phyloP scores from a whole-genome alignment of 2,329 filamentous ascomycete genomes.

The Thielaviopsis musarum region DNA sequence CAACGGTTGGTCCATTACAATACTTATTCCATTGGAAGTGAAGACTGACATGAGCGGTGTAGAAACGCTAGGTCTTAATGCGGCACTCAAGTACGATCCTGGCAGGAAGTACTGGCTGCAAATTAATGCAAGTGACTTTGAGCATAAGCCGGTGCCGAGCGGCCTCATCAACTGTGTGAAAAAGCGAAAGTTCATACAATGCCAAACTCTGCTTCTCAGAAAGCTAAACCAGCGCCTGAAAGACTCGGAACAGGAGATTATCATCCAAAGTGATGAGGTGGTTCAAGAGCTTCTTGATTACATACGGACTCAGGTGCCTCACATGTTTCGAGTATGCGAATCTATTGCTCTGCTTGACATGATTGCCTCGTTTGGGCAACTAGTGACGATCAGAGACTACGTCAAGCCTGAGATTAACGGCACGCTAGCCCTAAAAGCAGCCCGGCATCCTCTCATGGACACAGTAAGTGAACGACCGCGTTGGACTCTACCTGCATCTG shows the following conservation, averaged over 20 bases:
- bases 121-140: constrained; percentile 44
- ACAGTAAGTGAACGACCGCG: constrained; percentile 26
- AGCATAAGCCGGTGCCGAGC: constrained; percentile 41
- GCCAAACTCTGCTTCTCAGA: constrained; percentile 68
- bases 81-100: constrained; percentile 60
- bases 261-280: constrained; percentile 64
- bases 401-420: constrained; percentile 51
- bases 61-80: constrained; percentile 40
- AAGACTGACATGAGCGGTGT: not conserved
- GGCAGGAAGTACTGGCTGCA: constrained; percentile 66
- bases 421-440: constrained; percentile 54
- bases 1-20: constrained; percentile 31
- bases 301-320: constrained; percentile 54
- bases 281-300: constrained; percentile 54
- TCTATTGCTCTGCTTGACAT: constrained; percentile 78
- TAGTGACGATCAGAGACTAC: constrained; percentile 44
- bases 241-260: constrained; percentile 68
- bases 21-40: not conserved
- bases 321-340: constrained; percentile 72
- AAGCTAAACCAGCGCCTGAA: constrained; percentile 65
- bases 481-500: not conserved
- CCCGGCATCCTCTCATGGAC: constrained; percentile 65
- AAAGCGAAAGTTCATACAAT: constrained; percentile 65
- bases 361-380: constrained; percentile 58
- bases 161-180: constrained; percentile 61